Conservation (phyloP, 345 rosid species). For the Populus davidiana region DNA sequence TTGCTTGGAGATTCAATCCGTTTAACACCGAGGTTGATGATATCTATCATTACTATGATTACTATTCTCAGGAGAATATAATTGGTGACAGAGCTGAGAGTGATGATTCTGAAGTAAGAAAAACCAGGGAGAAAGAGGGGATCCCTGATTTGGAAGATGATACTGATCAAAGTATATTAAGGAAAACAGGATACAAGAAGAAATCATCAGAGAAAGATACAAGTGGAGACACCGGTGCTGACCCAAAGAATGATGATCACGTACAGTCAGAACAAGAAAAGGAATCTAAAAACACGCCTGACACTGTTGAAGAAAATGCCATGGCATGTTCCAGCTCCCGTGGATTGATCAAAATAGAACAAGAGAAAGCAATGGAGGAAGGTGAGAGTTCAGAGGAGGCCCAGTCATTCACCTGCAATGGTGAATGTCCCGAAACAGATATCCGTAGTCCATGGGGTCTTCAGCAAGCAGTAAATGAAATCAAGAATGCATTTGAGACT, state of each 20-base stretch:
- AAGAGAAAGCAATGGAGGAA: not conserved
- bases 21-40: no score
- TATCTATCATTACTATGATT: no score
- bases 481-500: not conserved
- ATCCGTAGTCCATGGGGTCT: not conserved
- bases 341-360: not conserved
- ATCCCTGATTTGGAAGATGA: conserved; percentile 26
- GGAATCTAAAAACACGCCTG: not conserved
- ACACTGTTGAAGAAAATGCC: not conserved
- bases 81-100: not conserved
- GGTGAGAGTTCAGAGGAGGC: not conserved
- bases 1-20: no score
- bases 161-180: not conserved
- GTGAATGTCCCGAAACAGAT: no score
- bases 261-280: not conserved
- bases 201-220: not conserved
- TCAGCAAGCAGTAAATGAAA: not conserved
- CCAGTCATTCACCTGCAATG: not conserved
- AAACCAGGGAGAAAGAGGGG: conserved; percentile 29
- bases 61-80: not conserved
- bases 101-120: conserved; percentile 12
- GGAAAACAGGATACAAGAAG: not conserved
- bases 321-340: not conserved
- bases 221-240: not conserved
- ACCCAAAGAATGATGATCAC: not conserved